Percentiles rank a stretch among this genome's conserved stretches.
Evolutionary conservation across 2,329 filamentous ascomycete genomes (phyloP).

Genomic region (Pseudonectria foliicola): DNA sequence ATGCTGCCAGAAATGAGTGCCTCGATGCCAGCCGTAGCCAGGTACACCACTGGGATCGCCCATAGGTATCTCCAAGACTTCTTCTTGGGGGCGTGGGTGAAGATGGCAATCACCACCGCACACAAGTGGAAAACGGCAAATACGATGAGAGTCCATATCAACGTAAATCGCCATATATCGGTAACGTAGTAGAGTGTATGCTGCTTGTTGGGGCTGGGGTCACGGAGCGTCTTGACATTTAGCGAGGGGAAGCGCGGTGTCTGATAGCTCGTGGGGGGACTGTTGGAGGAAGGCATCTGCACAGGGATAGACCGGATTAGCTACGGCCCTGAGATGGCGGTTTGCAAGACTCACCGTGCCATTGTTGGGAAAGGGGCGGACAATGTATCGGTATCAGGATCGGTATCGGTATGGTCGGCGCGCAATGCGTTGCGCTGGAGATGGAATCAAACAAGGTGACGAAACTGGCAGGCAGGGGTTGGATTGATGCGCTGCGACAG

Average conservation of each 20-base stretch:
- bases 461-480: no score
- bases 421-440: no score
- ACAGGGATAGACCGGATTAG: conserved; percentile 5
- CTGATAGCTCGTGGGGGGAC: conserved; percentile 47
- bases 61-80: conserved; percentile 58
- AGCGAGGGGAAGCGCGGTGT: conserved; percentile 74
- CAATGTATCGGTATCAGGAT: no score
- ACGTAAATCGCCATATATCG: conserved; percentile 82
- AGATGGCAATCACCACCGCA: conserved; percentile 63
- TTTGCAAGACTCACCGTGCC: conserved; percentile 15
- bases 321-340: not conserved
- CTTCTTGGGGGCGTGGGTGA: conserved; percentile 58
- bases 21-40: conserved; percentile 65
- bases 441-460: no score
- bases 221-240: conserved; percentile 58
- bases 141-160: conserved; percentile 78
- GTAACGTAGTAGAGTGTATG: conserved; percentile 63
- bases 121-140: conserved; percentile 69
- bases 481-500: no score
- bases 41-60: conserved; percentile 65
- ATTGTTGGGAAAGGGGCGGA: conserved; percentile 9
- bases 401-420: no score
- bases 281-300: conserved; percentile 20
- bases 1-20: conserved; percentile 74
- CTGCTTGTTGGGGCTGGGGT: conserved; percentile 31